Percentiles rank a stretch among this genome's conserved stretches.
phyloP scores from a whole-genome alignment of 2,329 filamentous ascomycete species.

The Fusarium penzigii region DNA sequence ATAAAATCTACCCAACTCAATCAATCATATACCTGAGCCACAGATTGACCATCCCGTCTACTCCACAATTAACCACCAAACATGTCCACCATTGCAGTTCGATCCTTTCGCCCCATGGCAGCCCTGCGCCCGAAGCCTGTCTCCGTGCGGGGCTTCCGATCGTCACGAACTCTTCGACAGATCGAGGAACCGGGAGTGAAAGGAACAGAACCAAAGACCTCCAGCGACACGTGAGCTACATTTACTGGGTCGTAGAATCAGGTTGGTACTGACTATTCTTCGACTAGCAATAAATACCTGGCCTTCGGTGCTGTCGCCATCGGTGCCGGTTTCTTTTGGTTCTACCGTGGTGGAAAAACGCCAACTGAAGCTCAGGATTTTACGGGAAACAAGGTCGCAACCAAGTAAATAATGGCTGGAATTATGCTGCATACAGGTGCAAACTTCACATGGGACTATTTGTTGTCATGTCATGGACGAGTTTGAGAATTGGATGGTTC shows the following conservation, averaged over 20 bases:
- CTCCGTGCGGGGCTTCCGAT: slow-evolving; percentile 18
- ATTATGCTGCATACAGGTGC: background rate
- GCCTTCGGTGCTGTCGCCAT: slow-evolving; percentile 14
- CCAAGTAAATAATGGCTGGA: slow-evolving; percentile 10
- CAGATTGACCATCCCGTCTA: slow-evolving; percentile 4
- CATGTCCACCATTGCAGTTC: slow-evolving; percentile 14
- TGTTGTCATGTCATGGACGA: too few species aligned
- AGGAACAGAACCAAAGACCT: background rate
- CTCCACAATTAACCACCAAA: slow-evolving; percentile 3
- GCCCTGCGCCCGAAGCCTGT: slow-evolving; percentile 2
- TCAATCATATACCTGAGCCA: slow-evolving; percentile 7
- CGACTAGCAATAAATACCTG: slow-evolving; percentile 16
- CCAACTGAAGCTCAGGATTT: slow-evolving; percentile 7
- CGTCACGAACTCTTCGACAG: slow-evolving; percentile 17
- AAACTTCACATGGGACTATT: too few species aligned
- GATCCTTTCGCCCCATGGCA: slow-evolving; percentile 12
- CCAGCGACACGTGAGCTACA: background rate
- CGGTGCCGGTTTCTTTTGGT: slow-evolving; percentile 17
- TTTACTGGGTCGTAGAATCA: too few species aligned
- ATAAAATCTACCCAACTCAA: slow-evolving; percentile 1
- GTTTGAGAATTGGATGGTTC: too few species aligned
- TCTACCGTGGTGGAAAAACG: slow-evolving; percentile 19
- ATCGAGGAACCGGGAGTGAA: background rate
- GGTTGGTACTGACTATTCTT: background rate
- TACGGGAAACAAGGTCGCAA: slow-evolving; percentile 4